Evolutionary conservation across 2,329 filamentous ascomycete species (phyloP), one percentile per base, ranked within the genome.

Genomic region (Lasiodiplodia hormozganensis): DNA sequence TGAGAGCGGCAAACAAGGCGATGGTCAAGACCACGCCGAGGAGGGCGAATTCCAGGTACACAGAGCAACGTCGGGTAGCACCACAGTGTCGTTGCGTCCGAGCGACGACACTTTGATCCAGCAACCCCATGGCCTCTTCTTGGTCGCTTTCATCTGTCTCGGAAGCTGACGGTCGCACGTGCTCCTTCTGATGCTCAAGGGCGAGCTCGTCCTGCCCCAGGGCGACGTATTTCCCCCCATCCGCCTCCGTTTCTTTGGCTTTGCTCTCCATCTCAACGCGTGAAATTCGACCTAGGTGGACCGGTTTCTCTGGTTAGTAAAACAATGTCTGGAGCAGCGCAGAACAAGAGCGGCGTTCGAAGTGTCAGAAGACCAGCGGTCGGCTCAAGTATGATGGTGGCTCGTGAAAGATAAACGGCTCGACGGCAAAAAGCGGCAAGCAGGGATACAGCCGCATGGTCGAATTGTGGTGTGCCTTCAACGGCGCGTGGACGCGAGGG

Each of bases 41-140:
- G 34, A 62, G 40, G 49, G 47, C 47, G 28, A 62, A 43, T 25
- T 68, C 66, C 16, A 68, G 49, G 36, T 49, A 49, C 5, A 62
- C 11, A 11, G 51, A n/a, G 21, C 34, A n/a, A 8, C 49, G 62
- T 14, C 62, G 62, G 62, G 62, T 47, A 43, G 62, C 18, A 16
- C 23, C 28, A 14, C 62, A 65, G 62, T 31, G 62, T 18, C 62
- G 38, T 56, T 56, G 36, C n/a, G 51, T 65, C 16, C 36, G 38
- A 3, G 38, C 62, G 11, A 43, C 11, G 49, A 56, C 3, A 11
- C 31, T 52, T 5, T 64, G 31, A 4, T 64, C 60, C 4, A 64
- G 28, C 12, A 38, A 7, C 21, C 60, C 47, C 1, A 64, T 14
- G 11, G 11, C 2, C 25, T 64, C 43, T 64, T 52, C 60, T 23